Evolutionary conservation across 108 stramenopile genomes (phyloP), one percentile per base, ranked within the genome.

Genomic region (Parmales sp.): DNA sequence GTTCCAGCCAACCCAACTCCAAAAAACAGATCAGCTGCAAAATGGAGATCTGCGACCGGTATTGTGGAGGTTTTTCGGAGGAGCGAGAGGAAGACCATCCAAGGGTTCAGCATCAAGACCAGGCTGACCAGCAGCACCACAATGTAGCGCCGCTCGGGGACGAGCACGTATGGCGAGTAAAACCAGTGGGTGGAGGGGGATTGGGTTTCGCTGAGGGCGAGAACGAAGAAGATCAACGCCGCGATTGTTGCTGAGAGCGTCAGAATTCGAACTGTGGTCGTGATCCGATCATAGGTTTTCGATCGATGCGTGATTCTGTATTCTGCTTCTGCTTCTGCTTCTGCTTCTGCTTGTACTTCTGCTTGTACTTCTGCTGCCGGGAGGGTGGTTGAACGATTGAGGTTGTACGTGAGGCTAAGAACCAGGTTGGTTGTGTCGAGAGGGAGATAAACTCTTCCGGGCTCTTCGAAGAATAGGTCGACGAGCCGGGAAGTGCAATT

Each of bases 71-170:
- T 65, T 2, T 63, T 44, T 0, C 85, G 83, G 16, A 69, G 31
- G 46, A 83, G 83, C 36, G 64, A 82, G 19, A 84, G 78, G 41
- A 71, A 69, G 1, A 75, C 81, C 4, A 88, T 64, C 13, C 85
- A 65, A 2, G 89, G 89, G 74, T 88, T 86, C 71, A 86, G 86
- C 18, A 90, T 60, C 46, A 88, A 29, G 1, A 90, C 48, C 37
- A 88, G 68, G 31, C 81, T 83, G 37, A 82, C 34, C 8, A 90
- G 49, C 11, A 90, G 74, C 22, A 83, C 16, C 23, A 88, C 25
- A 16, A 90, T 73, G 68, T 88, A 90, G 22, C 83, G 69, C 51
- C 89, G 71, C 74, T 90, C 89, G 1, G 89, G 89, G 60, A 90
- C 81, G 23, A 85, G 48, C 19, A 83, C 72, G 86, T 86, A 90